Base-by-base conservation (phyloP, 1,284 basidiomycete species). In the Testicularia cyperi region DNA sequence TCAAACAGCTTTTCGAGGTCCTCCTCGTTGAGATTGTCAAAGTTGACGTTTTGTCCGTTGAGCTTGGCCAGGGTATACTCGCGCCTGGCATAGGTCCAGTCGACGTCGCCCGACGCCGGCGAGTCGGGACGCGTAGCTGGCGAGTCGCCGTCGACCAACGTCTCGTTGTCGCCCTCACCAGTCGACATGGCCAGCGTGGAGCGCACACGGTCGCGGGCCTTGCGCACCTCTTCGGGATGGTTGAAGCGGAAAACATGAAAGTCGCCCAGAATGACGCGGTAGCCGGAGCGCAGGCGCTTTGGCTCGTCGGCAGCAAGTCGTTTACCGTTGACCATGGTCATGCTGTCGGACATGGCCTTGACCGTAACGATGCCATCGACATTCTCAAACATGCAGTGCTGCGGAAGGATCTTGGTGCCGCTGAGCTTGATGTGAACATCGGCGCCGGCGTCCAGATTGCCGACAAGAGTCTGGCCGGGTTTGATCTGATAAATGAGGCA, bases 241-340 rank as follows among this genome's bases (percentile, higher is more conserved):
- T 95, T 97, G 80, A 96, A 97, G 14, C 94, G 85, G 78, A 98
- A 98, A 44, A 97, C 92, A 78, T 98, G 95, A 60, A 92, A 87
- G 68, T 97, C 92, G 42, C 94, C 92, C 38, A 98, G 82, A 75
- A 98, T 97, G 68, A 98, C 91, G 31, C 94, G 88, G 77, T 87
- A 97, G 20, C 94, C 94, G 37, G 92, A 92, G 16, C 86, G 84
- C 32, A 95, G 82, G 15, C 70, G 40, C 30, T 60, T 66, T 0
- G 70, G 70, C 51, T 72, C 63, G 23, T 57, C 61, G 4, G 66
- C 46, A 1, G 44, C 10, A 4, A 73, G 28, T 3, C 67, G 45
- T 73, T 92, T 90, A 33, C 94, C 94, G 73, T 98, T 98, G 46
- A 73, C 68, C 76, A 92, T 91, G 7, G 92, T 95, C 49, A 88